Evolutionary conservation across 1,284 basidiomycete species (phyloP), one percentile per base, ranked within the genome.

Genomic region (Irpex sp.): DNA sequence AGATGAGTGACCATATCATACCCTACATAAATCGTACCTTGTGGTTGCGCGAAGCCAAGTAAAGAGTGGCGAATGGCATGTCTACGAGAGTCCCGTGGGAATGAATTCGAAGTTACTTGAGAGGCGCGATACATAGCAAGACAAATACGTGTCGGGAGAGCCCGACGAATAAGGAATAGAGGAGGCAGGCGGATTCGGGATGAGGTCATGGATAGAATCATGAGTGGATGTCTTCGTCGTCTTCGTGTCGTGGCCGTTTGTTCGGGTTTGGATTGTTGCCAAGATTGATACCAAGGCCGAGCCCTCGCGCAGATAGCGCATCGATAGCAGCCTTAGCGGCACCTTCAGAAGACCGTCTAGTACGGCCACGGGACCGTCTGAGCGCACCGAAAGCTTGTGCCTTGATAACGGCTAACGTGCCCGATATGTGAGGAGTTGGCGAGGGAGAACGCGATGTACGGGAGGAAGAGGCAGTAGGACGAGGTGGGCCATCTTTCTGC

Each of bases 331-430:
- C 87, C 75, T 86, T 89, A 11, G 87, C 84, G 49, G 89, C 88
- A 46, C 83, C 86, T 63, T 92, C 90, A 31, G 86, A 84, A 36
- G 85, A 78, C 73, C 84, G 88, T 77, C 89, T 92, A 58, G 84
- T 82, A 65, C 88, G 81, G 53, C 86, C 81, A 63, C 91, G 84
- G 61, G 90, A 90, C 72, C 91, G 81, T 59, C 92, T 87, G 68
- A 92, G 79, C 15, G 90, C 90, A 49, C 92, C 92, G 71, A 93
- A 93, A 37, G 92, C 88, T 72, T 93, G 90, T 50, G 91, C 91
- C 76, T 93, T 93, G 77, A 93, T 92, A 63, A 93, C 90, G 57
- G 92, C 90, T 57, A 93, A 82, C 33, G 92, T 93, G 35, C 90
- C 88, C 56, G 88, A 91, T 70, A 92, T 81, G 21, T 84, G 81